Evolutionary conservation across 441 rosid genomes (phyloP), one percentile per base, ranked within the genome.

Genomic region (Corymbia calophylla): DNA sequence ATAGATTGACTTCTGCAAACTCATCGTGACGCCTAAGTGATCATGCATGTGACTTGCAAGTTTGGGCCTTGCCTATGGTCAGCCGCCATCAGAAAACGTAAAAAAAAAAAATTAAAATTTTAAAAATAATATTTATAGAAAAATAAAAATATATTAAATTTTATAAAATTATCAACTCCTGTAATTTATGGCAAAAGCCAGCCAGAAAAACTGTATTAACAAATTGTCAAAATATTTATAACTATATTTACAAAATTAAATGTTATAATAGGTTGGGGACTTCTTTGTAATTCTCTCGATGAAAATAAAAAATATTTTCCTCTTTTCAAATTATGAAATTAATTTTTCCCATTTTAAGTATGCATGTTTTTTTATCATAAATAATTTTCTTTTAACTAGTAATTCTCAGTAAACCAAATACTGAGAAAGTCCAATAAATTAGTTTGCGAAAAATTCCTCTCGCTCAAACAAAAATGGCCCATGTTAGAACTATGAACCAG

Each of bases 1-100:
- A 1, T 8, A 39, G 44, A 31, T 16, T 4, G 18, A 66, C 44
- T 31, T 31, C 21, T 1, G 8, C 0, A 4, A 55, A 18, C 73
- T 66, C 1, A 8, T 62, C 68, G 3, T 29, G 7, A 62, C 27
- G 6, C 29, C 19, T 70, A 23, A 27, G 81, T 14, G 1, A 58
- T 1, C 14, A 0, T 32, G 1, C 32, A 0, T 6, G 4, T 62
- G 8, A 6, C 14, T 9, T 2, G 60, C 60, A 1, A 56, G 60
- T 13, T 0, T 58, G 62, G 62, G 29, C 62, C 29, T 58, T 58
- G 62, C 62, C 62, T 2, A 3, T 7, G 56, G 58, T 54, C 0
- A 0, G 6, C 44, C 7, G 14, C 49, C 29, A 35, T n/a, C 1
- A 10, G 7, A 9, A 35, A 73, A 39, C 4, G 13, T 12, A 21